Percentiles rank a stretch among this genome's conserved stretches.
phyloP scores from a whole-genome alignment of 148 eudicot genomes.

The Rhododendron mucronatum region DNA sequence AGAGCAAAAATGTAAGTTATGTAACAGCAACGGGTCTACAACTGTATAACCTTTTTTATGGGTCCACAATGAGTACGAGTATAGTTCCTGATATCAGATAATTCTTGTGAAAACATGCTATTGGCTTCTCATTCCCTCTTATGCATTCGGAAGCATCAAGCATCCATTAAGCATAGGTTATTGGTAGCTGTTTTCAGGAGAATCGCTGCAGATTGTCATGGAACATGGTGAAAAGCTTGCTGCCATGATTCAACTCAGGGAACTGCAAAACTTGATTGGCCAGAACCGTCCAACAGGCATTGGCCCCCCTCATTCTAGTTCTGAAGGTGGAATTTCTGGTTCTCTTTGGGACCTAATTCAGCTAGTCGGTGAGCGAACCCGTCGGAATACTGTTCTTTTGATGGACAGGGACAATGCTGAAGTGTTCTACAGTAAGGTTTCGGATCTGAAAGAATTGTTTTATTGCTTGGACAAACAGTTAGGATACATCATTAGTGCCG shows the following conservation, averaged over 20 bases:
- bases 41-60: neutral
- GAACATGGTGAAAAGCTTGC: slow-evolving; percentile 97
- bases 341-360: slow-evolving; percentile 95
- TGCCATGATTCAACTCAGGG: slow-evolving; percentile 83
- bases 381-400: slow-evolving; percentile 78
- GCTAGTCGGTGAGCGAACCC: slow-evolving; percentile 85
- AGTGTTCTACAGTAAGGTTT: slow-evolving; percentile 92
- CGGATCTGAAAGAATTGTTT: slow-evolving; percentile 79
- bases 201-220: slow-evolving; percentile 81
- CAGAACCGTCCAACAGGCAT: slow-evolving; percentile 44
- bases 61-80: neutral
- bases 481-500: slow-evolving; percentile 48
- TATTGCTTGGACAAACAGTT: slow-evolving; percentile 70
- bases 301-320: slow-evolving; percentile 35
- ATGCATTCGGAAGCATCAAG: neutral
- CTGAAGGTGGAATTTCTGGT: slow-evolving; percentile 56
- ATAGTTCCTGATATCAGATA: neutral
- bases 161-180: neutral
- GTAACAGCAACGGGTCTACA: neutral
- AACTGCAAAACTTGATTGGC: slow-evolving; percentile 66
- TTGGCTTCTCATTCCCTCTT: neutral
- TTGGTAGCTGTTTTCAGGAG: slow-evolving; percentile 39
- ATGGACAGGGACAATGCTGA: slow-evolving; percentile 99
- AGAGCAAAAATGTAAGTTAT: neutral
- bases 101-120: neutral